Evolutionary conservation across 1,139 yeast species (phyloP).

Genomic region (Pichia sp.): DNA sequence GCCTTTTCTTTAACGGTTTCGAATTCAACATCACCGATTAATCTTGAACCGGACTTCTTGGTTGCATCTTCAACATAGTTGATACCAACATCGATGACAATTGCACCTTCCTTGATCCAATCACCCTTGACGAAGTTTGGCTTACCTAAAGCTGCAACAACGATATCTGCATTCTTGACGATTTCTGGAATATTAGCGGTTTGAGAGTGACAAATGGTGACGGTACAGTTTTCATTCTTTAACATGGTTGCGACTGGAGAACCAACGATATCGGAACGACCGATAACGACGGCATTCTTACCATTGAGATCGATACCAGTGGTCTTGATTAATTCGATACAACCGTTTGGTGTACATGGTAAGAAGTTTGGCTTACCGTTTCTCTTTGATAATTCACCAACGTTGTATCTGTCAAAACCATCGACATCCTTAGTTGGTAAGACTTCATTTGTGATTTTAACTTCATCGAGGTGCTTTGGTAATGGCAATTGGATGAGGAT

Average conservation of each 20-base stretch:
- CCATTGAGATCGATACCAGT: conserved; percentile 68
- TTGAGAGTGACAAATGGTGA: conserved; percentile 81
- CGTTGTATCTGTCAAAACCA: conserved; percentile 89
- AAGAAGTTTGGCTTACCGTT: conserved; percentile 83
- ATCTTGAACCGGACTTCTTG: conserved; percentile 77
- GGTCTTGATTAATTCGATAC: conserved; percentile 70
- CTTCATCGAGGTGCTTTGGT: conserved; percentile 80
- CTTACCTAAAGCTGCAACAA: conserved; percentile 89
- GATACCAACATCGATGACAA: conserved; percentile 96
- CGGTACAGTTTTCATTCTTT: conserved; percentile 79
- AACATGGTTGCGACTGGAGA: conserved; percentile 86
- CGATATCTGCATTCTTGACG: conserved; percentile 78
- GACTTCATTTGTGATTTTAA: conserved; percentile 74
- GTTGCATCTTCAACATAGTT: conserved; percentile 78
- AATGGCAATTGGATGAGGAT: conserved; percentile 89
- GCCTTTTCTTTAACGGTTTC: conserved; percentile 66
- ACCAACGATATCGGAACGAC: conserved; percentile 97
- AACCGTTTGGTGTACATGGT: conserved; percentile 98
- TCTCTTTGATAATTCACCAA: conserved; percentile 89
- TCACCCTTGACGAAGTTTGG: conserved; percentile 83
- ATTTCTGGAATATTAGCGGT: conserved; percentile 62
- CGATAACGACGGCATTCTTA: conserved; percentile 88
- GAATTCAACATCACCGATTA: conserved; percentile 95
- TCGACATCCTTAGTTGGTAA: conserved; percentile 83
- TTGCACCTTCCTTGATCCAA: conserved; percentile 83